Percentiles rank a stretch among this genome's conserved stretches.
Evolutionary conservation across 2,329 filamentous ascomycete species (phyloP).

Genomic region (Fusarium pseudonygamai): DNA sequence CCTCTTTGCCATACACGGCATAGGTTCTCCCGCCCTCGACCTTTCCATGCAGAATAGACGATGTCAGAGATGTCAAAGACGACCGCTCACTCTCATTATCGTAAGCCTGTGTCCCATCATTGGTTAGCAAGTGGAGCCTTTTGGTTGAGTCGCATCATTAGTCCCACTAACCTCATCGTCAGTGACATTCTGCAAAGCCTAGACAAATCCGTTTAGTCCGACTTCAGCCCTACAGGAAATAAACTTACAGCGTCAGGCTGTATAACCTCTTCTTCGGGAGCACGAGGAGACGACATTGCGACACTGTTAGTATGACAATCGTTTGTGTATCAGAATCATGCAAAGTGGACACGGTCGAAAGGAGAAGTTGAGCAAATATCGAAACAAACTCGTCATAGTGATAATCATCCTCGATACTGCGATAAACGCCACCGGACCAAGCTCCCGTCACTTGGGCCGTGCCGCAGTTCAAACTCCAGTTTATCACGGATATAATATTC

Average conservation of each 20-base stretch:
- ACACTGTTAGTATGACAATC: background rate
- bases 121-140: conserved; percentile 12
- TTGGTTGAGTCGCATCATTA: background rate
- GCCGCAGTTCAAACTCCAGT: background rate
- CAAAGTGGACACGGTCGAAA: background rate
- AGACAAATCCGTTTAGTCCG: background rate
- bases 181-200: conserved; percentile 20
- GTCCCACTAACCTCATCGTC: conserved; percentile 35
- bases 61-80: conserved; percentile 42
- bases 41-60: conserved; percentile 37
- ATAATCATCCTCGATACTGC: background rate
- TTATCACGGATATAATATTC: background rate
- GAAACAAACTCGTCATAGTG: background rate
- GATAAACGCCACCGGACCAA: background rate
- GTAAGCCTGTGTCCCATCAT: conserved; percentile 1
- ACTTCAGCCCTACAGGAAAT: background rate
- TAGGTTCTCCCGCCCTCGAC: conserved; percentile 48
- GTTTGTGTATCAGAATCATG: background rate
- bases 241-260: conserved; percentile 1
- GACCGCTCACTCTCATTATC: conserved; percentile 33
- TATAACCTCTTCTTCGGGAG: background rate
- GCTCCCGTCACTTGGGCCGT: background rate
- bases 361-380: background rate
- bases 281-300: conserved; percentile 4
- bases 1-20: conserved; percentile 50